These are phyloP conservation scores for Fusarium graminum DNA, from an alignment of 2,329 filamentous ascomycete genomes.

Conservation along the genomic window DNA sequence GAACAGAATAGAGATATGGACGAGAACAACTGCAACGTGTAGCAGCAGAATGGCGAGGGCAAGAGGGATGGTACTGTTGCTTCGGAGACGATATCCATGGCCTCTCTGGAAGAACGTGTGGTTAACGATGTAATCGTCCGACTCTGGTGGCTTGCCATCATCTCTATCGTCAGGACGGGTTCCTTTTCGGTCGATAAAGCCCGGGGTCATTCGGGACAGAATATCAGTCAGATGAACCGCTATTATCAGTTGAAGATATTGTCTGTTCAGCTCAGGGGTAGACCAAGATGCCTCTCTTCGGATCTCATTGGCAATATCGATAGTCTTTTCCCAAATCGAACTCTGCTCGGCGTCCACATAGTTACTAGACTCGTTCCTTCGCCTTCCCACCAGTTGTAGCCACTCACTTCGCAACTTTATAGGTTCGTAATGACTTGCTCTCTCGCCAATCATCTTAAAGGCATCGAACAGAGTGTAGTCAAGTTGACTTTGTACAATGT, in stretches of 20 bases:
- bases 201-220: neutral
- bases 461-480: neutral
- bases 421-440: neutral
- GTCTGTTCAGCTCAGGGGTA: neutral
- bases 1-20: neutral
- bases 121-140: neutral
- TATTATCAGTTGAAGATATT: neutral
- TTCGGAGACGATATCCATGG: neutral
- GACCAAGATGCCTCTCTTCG: neutral
- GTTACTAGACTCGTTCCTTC: neutral
- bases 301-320: neutral
- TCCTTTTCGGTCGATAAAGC: neutral
- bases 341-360: accelerated
- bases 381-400: neutral
- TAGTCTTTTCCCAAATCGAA: neutral
- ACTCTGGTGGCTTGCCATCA: neutral
- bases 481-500: neutral
- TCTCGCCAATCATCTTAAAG: neutral
- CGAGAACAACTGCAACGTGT: neutral
- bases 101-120: neutral
- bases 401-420: neutral
- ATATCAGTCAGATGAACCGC: neutral
- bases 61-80: neutral
- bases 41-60: neutral
- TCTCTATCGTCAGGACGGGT: accelerated